Base-by-base conservation (phyloP, 106 monocot genomes). In the Dactylorhiza incarnata region DNA sequence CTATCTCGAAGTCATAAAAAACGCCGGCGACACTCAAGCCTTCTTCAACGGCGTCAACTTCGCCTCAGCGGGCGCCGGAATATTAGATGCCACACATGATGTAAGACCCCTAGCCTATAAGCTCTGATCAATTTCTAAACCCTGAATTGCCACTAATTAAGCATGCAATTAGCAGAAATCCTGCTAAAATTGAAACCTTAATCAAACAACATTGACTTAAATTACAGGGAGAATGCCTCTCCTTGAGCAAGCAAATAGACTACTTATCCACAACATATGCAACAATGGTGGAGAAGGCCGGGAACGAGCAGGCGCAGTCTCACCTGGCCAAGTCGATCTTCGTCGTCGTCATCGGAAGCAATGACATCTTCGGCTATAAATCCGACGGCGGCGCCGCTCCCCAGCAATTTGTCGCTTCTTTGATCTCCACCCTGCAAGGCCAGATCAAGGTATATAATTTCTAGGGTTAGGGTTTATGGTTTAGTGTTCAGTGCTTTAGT, bases 321-420 rank as follows among this genome's bases (percentile, higher is more conserved):
- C 86, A 86, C 74, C 68, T 91, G 12, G 73, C 86, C 16, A 87
- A 65, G 45, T 94, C 91, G 12, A 74, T 94, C 69, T 91, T 91
- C 45, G 70, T 25, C 24, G 12, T 91, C 16, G 63, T 85, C 15
- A 75, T 89, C n/a, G 94, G 94, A 75, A 94, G 91, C 89, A 94
- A 94, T 59, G 91, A 94, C 82, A 80, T 94, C 10, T 71, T 91
- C 13, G 50, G 68, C 5, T 94, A 84, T 70, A 81, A 20, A 59
- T 79, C 81, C 9, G 76, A 54, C 67, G 6, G 46, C 43, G 22
- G 74, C 6, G 20, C 5, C 3, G 68, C 79, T 50, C 66, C 75
- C 17, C 82, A 87, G 23, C 81, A 91, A 44, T 83, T 87, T 71
- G 78, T 87, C 0, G 73, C 71, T 56, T 73, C 87, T 6, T 51